Base-by-base conservation (phyloP, 495 filamentous ascomycete genomes). In the Pyrenopolyporus hunteri region DNA sequence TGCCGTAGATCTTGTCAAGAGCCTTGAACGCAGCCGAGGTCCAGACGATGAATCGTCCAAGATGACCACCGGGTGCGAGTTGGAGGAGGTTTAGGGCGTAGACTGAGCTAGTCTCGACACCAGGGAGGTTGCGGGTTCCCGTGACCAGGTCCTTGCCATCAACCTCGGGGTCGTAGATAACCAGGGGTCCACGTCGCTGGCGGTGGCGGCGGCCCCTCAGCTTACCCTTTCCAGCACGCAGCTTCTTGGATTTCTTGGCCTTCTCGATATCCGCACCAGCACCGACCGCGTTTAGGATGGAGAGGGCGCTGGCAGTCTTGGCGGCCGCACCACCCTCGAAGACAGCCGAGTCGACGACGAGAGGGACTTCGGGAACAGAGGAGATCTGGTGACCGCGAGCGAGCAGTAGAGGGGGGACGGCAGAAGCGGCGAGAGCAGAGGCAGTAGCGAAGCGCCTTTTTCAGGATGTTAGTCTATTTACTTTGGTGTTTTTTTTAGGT, bases 1-100 rank as follows among this genome's bases (percentile, higher is more conserved):
- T 88, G 70, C 95, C 94, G 83, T 98, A 98, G 85, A 98, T 88
- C 76, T 83, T 83, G 81, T 98, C 92, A 57, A 98, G 90, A 61
- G 94, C 90, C 78, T 91, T 85, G 84, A 98, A 97, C 47, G 94
- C 94, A 59, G 91, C 85, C 56, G 95, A 97, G 67, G 94, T 93
- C 94, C 94, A 98, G 84, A 98, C 85, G 78, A 98, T 85, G 87
- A 98, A 98, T 73, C 94, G 95, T 70, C 94, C 94, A 73, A 98
- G 90, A 81, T 98, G 94, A 70, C 94, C 94, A 85, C 94, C 94
- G 57, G 94, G 94, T 64, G 94, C 94, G 74, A 98, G 90, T 82
- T 98, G 94, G 74, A 98, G 89, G 71, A 98, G 93, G 85, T 98
- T 98, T 69, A 98, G 86, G 59, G 91, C 83, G 81, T 88, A 93